A percentile compares a stretch with the other conserved stretches of the same genome.
phyloP scores from a whole-genome alignment of 2,329 filamentous ascomycete genomes.

The Venturiaceae sp. region DNA sequence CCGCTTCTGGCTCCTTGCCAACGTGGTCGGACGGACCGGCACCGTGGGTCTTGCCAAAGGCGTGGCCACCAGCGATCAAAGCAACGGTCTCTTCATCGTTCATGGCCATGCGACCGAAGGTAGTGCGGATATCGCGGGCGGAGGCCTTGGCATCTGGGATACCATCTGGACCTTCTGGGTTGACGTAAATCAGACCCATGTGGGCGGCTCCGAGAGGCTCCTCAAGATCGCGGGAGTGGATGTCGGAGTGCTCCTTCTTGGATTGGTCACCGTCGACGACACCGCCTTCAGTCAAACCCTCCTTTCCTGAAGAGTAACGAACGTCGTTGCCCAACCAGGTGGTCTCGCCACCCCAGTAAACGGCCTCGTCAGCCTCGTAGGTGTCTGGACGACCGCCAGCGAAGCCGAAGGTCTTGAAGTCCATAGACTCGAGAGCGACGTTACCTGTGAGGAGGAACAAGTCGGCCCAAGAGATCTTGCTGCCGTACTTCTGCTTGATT shows the following conservation, averaged over 20 bases:
- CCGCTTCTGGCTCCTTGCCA: constrained; percentile 57
- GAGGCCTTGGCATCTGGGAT: constrained; percentile 60
- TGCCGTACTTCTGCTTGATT: constrained; percentile 77
- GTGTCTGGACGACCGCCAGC: constrained; percentile 62
- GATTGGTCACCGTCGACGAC: constrained; percentile 30
- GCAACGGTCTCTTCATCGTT: constrained; percentile 74
- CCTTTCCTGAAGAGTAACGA: constrained; percentile 50
- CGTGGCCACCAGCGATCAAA: constrained; percentile 68
- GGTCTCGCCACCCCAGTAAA: constrained; percentile 68
- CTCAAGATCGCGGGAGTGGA: constrained; percentile 55
- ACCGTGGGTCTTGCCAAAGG: constrained; percentile 74
- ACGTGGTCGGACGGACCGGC: constrained; percentile 55
- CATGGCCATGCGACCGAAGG: constrained; percentile 75
- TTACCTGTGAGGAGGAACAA: constrained; percentile 63
- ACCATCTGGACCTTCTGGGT: constrained; percentile 68
- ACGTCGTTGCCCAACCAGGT: constrained; percentile 68
- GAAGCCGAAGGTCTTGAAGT: constrained; percentile 64
- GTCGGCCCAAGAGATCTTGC: constrained; percentile 75
- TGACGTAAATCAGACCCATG: constrained; percentile 76
- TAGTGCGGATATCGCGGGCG: constrained; percentile 61
- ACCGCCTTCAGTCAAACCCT: constrained; percentile 11
- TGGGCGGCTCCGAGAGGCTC: constrained; percentile 57
- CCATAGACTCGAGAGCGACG: constrained; percentile 69
- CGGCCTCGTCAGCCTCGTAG: constrained; percentile 66
- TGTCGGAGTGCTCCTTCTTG: constrained; percentile 13